These are phyloP conservation scores for Endocalyx cinctus DNA, from an alignment of 2,329 filamentous ascomycete species.

Conservation along the genomic window DNA sequence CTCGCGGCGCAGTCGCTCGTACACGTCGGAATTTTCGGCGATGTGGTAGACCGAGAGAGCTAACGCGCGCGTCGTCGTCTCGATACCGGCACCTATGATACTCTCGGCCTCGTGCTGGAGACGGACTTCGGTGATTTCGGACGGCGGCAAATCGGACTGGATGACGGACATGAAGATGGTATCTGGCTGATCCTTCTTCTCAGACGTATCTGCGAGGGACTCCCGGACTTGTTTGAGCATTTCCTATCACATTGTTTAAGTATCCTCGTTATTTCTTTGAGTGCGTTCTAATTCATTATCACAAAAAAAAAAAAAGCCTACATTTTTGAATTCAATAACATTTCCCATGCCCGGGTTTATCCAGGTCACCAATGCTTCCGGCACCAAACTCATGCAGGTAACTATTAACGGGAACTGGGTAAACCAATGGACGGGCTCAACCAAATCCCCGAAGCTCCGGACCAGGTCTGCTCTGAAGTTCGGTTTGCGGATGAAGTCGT, in stretches of 20 bases:
- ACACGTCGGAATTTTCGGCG: conserved; percentile 3
- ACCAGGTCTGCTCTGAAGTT: neutral
- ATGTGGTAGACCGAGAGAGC: conserved; percentile 5
- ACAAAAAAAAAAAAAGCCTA: too few relatives aligned
- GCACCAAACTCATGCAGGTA: neutral
- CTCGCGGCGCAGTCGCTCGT: conserved; percentile 6
- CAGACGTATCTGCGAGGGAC: neutral
- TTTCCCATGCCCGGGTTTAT: neutral
- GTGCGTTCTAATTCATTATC: too few relatives aligned
- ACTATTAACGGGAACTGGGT: conserved; percentile 1
- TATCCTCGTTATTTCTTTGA: too few relatives aligned
- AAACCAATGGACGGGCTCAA: neutral
- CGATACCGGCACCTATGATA: conserved; percentile 15
- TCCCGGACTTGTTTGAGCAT: conserved; percentile 7
- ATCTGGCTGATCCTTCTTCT: neutral
- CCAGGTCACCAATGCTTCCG: neutral
- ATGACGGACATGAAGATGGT: conserved; percentile 7
- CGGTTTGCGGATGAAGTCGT: neutral
- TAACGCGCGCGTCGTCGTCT: conserved; percentile 17
- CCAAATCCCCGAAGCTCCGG: too few relatives aligned
- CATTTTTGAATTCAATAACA: neutral
- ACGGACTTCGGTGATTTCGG: conserved; percentile 6
- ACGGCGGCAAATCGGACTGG: conserved; percentile 5
- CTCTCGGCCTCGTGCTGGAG: conserved; percentile 10
- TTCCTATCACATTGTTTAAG: too few relatives aligned